A percentile compares a stretch with the other conserved stretches of the same genome.
These are phyloP conservation scores for Sanghuangporus sanghuang DNA, from an alignment of 1,284 basidiomycete species.

Conservation along the genomic window DNA sequence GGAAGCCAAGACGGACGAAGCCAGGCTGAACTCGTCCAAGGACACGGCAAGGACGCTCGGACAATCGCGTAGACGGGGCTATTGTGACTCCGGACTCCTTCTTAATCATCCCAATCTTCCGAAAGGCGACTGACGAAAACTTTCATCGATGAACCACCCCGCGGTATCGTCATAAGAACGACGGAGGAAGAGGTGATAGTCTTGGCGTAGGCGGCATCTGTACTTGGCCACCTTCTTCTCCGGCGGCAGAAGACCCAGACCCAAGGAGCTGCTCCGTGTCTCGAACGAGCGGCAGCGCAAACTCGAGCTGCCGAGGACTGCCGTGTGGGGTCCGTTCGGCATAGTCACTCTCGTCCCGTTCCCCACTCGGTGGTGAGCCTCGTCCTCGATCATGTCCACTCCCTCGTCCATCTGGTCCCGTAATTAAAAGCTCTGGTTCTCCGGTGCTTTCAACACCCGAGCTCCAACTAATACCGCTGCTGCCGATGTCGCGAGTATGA, in stretches of 20 bases:
- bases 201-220: conserved; percentile 15
- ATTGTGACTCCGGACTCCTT: background rate
- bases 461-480: background rate
- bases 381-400: background rate
- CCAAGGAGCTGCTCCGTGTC: background rate
- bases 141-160: background rate
- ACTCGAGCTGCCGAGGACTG: conserved; percentile 8
- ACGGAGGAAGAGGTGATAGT: conserved; percentile 8
- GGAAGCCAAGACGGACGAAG: too few relatives aligned
- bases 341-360: background rate
- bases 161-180: background rate
- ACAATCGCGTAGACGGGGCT: too few relatives aligned
- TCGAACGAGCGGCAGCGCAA: background rate
- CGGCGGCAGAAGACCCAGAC: background rate
- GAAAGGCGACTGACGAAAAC: background rate
- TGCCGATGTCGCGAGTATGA: background rate
- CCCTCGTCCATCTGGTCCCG: background rate
- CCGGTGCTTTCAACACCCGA: background rate
- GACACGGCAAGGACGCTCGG: too few relatives aligned
- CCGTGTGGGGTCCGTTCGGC: conserved; percentile 3
- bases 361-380: background rate
- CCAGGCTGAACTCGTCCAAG: too few relatives aligned
- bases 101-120: background rate
- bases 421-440: background rate
- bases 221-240: background rate